Conservation (phyloP, 148 eudicot species). For the Amaranthus cruentus region DNA sequence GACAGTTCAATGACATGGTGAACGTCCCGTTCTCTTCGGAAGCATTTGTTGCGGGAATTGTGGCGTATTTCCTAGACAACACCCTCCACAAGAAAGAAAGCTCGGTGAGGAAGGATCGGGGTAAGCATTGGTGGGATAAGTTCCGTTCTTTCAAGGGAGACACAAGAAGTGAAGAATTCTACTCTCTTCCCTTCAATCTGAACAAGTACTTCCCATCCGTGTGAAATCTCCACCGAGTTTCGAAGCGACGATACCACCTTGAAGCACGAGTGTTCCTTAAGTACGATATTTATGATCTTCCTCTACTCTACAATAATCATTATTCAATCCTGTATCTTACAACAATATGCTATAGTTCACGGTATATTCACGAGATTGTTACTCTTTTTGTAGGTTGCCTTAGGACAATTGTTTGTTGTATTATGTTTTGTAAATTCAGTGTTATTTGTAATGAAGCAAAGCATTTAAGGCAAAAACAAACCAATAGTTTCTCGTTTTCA, state of each 20-base stretch:
- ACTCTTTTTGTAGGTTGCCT: conserved; percentile 28
- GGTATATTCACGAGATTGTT: conserved; percentile 34
- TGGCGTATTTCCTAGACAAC: conserved; percentile 89
- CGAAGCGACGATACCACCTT: neutral
- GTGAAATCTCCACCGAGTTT: conserved; percentile 23
- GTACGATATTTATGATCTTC: neutral
- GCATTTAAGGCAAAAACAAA: conserved; percentile 4
- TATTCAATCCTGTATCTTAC: conserved; percentile 14
- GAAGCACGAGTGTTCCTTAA: neutral
- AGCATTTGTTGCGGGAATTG: conserved; percentile 77
- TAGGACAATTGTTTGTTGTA: conserved; percentile 31
- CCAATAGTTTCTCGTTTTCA: neutral
- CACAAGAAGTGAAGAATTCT: conserved; percentile 83
- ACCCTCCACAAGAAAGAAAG: conserved; percentile 59
- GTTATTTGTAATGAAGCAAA: conserved; percentile 28
- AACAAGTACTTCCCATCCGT: conserved; percentile 90
- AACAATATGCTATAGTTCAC: conserved; percentile 22
- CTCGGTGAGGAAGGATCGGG: conserved; percentile 64
- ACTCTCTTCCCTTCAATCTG: conserved; percentile 85
- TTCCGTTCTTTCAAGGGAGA: conserved; percentile 66
- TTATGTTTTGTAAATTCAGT: conserved; percentile 36
- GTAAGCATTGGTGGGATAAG: conserved; percentile 98
- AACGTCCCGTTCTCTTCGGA: conserved; percentile 91
- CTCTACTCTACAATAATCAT: conserved; percentile 15
- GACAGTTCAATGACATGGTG: conserved; percentile 84